Evolutionary conservation across 345 rosid genomes (phyloP).

Genomic region (Salix arbutifolia): DNA sequence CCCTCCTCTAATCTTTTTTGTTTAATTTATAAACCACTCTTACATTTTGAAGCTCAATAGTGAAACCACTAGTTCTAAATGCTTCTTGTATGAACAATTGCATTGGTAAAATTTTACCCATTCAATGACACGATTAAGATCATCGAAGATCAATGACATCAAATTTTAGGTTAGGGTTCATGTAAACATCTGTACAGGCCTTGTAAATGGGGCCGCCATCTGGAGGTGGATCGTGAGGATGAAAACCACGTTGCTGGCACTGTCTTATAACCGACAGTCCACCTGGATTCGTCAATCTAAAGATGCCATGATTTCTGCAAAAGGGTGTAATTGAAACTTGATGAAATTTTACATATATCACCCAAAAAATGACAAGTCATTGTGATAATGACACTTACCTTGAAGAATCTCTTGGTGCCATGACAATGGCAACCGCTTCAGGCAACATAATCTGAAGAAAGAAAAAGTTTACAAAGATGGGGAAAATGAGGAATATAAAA

Average conservation of each 20-base stretch:
- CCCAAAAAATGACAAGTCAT: not conserved
- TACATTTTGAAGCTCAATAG: not conserved
- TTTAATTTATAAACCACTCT: not conserved
- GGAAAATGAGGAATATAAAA: not conserved
- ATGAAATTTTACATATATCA: not conserved
- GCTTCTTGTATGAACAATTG: conserved; percentile 15
- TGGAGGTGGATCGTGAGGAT: conserved; percentile 63
- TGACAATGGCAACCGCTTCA: conserved; percentile 94
- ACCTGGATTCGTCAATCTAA: conserved; percentile 84
- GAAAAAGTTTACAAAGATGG: not conserved
- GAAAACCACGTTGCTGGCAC: conserved; percentile 88
- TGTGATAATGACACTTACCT: conserved; percentile 35
- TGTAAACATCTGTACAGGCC: conserved; percentile 76
- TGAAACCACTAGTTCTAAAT: conserved; percentile 1
- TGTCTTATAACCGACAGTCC: conserved; percentile 90
- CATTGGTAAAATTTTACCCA: not conserved
- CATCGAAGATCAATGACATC: conserved; percentile 88
- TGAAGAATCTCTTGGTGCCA: conserved; percentile 82
- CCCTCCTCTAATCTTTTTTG: not conserved
- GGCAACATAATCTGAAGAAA: conserved; percentile 84
- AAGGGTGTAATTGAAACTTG: not conserved
- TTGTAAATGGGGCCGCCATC: conserved; percentile 91
- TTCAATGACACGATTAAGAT: conserved; percentile 11
- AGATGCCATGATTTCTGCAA: conserved; percentile 76
- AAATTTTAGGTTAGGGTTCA: conserved; percentile 74